phyloP scores from a whole-genome alignment of 2,329 filamentous ascomycete species.

The Microsporum audouinii region DNA sequence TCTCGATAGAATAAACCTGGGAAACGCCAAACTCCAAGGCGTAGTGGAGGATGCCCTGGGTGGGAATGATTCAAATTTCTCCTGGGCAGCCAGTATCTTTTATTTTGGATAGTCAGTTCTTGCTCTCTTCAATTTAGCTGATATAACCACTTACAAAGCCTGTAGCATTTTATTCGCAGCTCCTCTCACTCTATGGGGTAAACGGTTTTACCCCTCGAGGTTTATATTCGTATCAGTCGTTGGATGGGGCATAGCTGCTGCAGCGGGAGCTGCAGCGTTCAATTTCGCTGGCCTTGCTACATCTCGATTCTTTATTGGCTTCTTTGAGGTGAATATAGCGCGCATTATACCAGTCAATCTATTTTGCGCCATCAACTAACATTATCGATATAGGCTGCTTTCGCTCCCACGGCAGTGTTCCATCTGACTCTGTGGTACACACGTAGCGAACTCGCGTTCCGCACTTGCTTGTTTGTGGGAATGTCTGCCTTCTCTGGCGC shows the following conservation, averaged over 20 bases:
- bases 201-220: constrained; percentile 12
- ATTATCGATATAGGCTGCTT: constrained; percentile 40
- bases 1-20: constrained; percentile 13
- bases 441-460: constrained; percentile 42
- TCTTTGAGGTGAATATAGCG: constrained; percentile 37
- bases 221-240: constrained; percentile 14
- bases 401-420: constrained; percentile 50
- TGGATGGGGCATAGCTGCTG: constrained; percentile 46
- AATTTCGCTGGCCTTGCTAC: constrained; percentile 45
- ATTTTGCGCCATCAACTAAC: background rate
- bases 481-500: constrained; percentile 43
- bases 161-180: constrained; percentile 11
- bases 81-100: constrained; percentile 14
- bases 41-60: constrained; percentile 9
- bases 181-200: constrained; percentile 13
- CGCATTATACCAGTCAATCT: background rate
- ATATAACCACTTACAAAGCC: constrained; percentile 3
- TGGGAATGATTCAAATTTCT: constrained; percentile 10
- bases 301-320: constrained; percentile 47
- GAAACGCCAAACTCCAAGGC: constrained; percentile 13
- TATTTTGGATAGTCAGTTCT: constrained; percentile 14
- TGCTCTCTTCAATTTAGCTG: background rate
- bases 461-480: constrained; percentile 45
- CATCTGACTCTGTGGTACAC: constrained; percentile 51
- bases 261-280: constrained; percentile 41